phyloP scores from a whole-genome alignment of 768 basidiomycete species.

The Rhodotorula babjevae region DNA sequence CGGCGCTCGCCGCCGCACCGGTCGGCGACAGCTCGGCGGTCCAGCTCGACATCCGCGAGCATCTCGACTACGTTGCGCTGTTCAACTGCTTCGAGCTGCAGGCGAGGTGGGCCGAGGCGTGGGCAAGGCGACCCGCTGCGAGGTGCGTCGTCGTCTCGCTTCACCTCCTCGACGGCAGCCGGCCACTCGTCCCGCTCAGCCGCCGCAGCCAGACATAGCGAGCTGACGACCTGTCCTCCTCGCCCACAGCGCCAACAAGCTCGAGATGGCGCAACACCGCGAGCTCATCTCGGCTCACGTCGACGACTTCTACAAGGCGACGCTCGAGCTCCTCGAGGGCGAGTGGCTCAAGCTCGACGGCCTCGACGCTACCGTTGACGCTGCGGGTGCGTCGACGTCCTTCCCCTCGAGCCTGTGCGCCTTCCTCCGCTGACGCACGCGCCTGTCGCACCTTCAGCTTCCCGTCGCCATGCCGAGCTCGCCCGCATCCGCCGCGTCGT shows the following conservation, averaged over 20 bases:
- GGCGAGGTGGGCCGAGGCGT: slow-evolving; percentile 29
- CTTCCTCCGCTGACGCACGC: too few relatives aligned
- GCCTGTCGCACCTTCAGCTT: slow-evolving; percentile 45
- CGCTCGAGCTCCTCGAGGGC: slow-evolving; percentile 39
- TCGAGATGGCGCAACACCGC: slow-evolving; percentile 19
- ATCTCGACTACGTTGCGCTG: slow-evolving; percentile 73
- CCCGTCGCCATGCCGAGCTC: slow-evolving; percentile 63
- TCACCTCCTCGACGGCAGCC: background rate
- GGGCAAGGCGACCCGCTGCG: slow-evolving; percentile 20
- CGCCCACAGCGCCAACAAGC: slow-evolving; percentile 2
- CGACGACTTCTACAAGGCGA: slow-evolving; percentile 30
- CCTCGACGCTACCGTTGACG: slow-evolving; percentile 19
- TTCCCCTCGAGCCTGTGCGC: background rate
- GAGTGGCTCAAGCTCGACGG: slow-evolving; percentile 42
- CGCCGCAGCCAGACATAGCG: too few relatives aligned
- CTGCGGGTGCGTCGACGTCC: slow-evolving; percentile 20
- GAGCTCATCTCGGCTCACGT: slow-evolving; percentile 21
- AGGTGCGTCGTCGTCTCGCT: slow-evolving; percentile 4
- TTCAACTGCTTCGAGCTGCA: slow-evolving; percentile 60
- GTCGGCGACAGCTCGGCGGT: slow-evolving; percentile 19
- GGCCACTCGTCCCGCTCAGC: too few relatives aligned
- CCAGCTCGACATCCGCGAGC: slow-evolving; percentile 49
- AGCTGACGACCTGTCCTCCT: background rate
- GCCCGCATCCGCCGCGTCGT: slow-evolving; percentile 79
- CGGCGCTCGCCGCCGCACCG: slow-evolving; percentile 7